Percentiles rank a stretch among this genome's conserved stretches.
These are phyloP conservation scores for Coemansia sp. DNA, from an alignment of 192 early-diverging fungal genomes.

Conservation along the genomic window DNA sequence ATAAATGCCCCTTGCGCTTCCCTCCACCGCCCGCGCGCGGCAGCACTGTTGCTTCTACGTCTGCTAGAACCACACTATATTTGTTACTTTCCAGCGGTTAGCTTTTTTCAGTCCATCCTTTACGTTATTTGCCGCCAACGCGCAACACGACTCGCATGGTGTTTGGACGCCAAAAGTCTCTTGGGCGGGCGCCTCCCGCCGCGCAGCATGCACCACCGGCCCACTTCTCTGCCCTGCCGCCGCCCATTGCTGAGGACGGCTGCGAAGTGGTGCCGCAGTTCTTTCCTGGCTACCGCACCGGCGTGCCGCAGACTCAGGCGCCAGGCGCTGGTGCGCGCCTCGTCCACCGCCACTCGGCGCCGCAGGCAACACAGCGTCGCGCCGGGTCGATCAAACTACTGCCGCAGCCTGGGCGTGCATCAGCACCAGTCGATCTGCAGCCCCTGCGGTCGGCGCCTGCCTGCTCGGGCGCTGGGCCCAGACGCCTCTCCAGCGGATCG, in stretches of 20 bases:
- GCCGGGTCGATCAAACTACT: constrained; percentile 19
- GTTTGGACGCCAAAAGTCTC: constrained; percentile 29
- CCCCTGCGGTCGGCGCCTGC: constrained; percentile 13
- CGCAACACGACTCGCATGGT: constrained; percentile 24
- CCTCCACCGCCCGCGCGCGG: too few relatives aligned
- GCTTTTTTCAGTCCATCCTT: too few relatives aligned
- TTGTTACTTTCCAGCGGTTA: too few relatives aligned
- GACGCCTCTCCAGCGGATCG: constrained; percentile 29
- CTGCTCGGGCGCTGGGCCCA: constrained; percentile 1
- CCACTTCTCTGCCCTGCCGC: background rate
- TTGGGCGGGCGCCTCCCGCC: too few relatives aligned
- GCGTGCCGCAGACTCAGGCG: background rate
- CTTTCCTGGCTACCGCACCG: constrained; percentile 23
- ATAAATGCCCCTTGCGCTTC: too few relatives aligned
- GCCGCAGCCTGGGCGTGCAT: background rate
- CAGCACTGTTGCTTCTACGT: too few relatives aligned
- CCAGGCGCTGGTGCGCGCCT: background rate
- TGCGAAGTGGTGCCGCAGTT: constrained; percentile 45
- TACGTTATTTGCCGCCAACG: too few relatives aligned
- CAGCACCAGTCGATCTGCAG: background rate
- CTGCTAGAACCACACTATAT: too few relatives aligned
- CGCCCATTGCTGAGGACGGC: constrained; percentile 26
- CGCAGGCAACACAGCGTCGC: constrained; percentile 16
- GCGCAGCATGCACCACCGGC: background rate
- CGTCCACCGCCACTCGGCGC: background rate